Percentiles rank a stretch among this genome's conserved stretches.
These are phyloP conservation scores for Onygena corvina DNA, from an alignment of 2,329 filamentous ascomycete genomes.

Conservation along the genomic window DNA sequence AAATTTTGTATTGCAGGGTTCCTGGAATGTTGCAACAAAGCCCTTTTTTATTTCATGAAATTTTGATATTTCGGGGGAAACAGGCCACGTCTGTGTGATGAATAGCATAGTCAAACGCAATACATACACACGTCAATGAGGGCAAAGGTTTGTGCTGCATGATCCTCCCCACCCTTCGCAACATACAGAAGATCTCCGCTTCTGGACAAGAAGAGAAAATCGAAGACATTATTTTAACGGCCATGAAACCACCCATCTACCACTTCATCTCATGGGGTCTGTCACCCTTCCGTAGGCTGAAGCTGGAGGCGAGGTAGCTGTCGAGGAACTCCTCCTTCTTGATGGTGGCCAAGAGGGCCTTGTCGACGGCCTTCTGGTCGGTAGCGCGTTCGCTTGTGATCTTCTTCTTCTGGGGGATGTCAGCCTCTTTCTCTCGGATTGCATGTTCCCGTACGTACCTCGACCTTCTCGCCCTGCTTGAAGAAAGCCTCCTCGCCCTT, in stretches of 20 bases:
- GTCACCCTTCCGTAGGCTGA: slow-evolving; percentile 98
- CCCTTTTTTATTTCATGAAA: background rate
- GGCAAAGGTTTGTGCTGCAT: slow-evolving; percentile 10
- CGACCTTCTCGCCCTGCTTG: slow-evolving; percentile 95
- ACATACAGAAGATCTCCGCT: slow-evolving; percentile 10
- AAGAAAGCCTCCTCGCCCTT: slow-evolving; percentile 99
- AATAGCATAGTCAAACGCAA: slow-evolving; percentile 13
- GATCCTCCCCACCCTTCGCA: slow-evolving; percentile 12
- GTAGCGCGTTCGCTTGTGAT: slow-evolving; percentile 79
- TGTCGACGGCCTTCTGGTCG: slow-evolving; percentile 98
- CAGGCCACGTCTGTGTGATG: slow-evolving; percentile 8
- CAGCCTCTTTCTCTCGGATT: slow-evolving; percentile 21
- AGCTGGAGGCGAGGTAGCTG: slow-evolving; percentile 88
- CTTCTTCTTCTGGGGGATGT: slow-evolving; percentile 76
- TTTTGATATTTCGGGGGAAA: slow-evolving; percentile 3
- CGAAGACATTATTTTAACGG: slow-evolving; percentile 8
- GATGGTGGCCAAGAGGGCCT: slow-evolving; percentile 85
- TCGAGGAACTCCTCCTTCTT: slow-evolving; percentile 95
- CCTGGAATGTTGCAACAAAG: background rate
- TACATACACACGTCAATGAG: slow-evolving; percentile 6
- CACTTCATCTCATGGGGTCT: slow-evolving; percentile 99
- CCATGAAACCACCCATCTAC: slow-evolving; percentile 41
- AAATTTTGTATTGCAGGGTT: slow-evolving; percentile 2
- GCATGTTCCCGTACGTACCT: slow-evolving; percentile 52
- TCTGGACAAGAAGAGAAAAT: background rate